Conservation (phyloP, 2,329 filamentous ascomycete genomes). For the Paramyrothecium sp. region DNA sequence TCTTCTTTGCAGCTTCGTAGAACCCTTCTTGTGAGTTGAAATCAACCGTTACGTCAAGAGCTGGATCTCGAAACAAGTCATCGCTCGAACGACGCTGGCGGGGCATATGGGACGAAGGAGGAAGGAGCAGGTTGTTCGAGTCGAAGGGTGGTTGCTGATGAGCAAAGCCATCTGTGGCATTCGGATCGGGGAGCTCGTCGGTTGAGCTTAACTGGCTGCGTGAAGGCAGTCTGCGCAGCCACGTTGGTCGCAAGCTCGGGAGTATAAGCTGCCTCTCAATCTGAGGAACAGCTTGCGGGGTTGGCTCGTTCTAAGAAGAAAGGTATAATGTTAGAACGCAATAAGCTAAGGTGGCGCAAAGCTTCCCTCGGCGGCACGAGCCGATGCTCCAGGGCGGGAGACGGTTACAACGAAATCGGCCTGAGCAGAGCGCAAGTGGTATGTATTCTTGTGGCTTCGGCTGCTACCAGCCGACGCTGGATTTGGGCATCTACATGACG, state of each 20-base stretch:
- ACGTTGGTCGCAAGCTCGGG: constrained; percentile 29
- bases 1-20: constrained; percentile 54
- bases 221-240: constrained; percentile 27
- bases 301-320: not conserved
- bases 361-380: not conserved
- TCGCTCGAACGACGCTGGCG: constrained; percentile 20
- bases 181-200: constrained; percentile 25
- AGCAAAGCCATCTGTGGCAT: constrained; percentile 28
- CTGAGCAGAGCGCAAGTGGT: not conserved
- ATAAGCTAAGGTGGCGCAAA: not conserved
- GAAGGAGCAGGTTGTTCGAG: constrained; percentile 16
- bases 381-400: not conserved
- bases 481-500: not conserved
- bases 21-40: constrained; percentile 54
- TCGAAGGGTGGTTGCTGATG: constrained; percentile 17
- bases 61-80: constrained; percentile 45
- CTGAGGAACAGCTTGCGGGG: not conserved
- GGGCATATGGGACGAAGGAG: constrained; percentile 16
- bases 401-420: not conserved
- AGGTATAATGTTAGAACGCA: not conserved
- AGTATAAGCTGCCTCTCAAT: constrained; percentile 17
- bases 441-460: too few relatives aligned
- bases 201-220: constrained; percentile 17
- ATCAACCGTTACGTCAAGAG: constrained; percentile 48
- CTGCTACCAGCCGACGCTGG: not conserved